A percentile compares a stretch with the other conserved stretches of the same genome.
These are phyloP conservation scores for Monosporozyma solicola DNA, from an alignment of 805 yeast species.

Conservation along the genomic window DNA sequence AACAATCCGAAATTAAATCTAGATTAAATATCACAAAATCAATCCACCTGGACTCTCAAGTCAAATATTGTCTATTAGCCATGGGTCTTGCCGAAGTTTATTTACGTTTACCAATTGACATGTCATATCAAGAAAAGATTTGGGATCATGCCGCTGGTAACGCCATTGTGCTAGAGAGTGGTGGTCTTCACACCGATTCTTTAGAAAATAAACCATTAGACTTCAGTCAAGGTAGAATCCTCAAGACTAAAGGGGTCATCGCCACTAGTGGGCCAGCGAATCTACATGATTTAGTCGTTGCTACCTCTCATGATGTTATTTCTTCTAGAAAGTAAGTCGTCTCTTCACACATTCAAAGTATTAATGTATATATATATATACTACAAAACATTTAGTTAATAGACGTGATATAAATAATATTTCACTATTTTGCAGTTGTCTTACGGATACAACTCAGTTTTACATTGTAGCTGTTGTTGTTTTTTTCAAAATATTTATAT, in stretches of 20 bases:
- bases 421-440: no score
- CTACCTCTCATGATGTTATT: slow-evolving; percentile 19
- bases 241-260: slow-evolving; percentile 82
- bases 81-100: slow-evolving; percentile 90
- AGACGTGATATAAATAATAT: background rate
- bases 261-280: slow-evolving; percentile 46
- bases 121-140: slow-evolving; percentile 78
- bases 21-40: slow-evolving; percentile 54
- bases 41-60: slow-evolving; percentile 89
- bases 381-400: no score
- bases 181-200: slow-evolving; percentile 78
- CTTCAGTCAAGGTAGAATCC: slow-evolving; percentile 77
- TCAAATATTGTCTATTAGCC: slow-evolving; percentile 85
- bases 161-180: slow-evolving; percentile 77
- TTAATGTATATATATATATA: background rate
- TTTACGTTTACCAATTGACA: slow-evolving; percentile 72
- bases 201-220: slow-evolving; percentile 65
- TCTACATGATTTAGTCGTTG: slow-evolving; percentile 21
- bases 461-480: no score
- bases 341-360: background rate
- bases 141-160: slow-evolving; percentile 99
- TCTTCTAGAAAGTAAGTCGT: slow-evolving; percentile 11
- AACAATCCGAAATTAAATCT: slow-evolving; percentile 67
- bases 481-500: no score
- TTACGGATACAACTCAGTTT: no score